Conservation (phyloP, 306 rosid genomes). For the Fagus sylvatica region DNA sequence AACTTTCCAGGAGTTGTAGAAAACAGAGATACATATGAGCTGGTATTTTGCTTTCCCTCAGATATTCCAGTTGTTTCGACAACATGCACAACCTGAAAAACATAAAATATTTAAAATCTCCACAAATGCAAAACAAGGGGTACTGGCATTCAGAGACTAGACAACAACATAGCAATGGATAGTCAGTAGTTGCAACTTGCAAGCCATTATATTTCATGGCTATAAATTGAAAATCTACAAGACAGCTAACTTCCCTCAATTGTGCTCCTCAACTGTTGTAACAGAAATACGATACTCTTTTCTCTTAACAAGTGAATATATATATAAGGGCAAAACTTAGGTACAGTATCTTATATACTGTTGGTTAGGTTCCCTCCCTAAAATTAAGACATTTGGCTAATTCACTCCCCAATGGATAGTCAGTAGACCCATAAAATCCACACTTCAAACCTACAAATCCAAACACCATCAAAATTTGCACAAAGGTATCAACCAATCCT, state of each 20-base stretch:
- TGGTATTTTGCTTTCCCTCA: conserved; percentile 47
- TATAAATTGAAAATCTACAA: background rate
- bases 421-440: no score
- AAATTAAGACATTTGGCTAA: no score
- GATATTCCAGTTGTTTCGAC: conserved; percentile 61
- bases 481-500: no score
- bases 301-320: background rate
- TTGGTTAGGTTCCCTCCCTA: no score
- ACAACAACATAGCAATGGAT: background rate
- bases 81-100: conserved; percentile 85
- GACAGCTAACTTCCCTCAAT: background rate
- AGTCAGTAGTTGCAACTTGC: background rate
- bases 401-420: no score
- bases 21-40: conserved; percentile 69
- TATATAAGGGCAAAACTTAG: no score
- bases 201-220: no score
- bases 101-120: background rate
- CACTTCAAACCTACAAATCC: no score
- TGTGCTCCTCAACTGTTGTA: background rate
- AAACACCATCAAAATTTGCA: no score
- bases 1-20: conserved; percentile 91
- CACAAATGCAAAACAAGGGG: background rate
- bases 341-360: no score
- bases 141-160: background rate
- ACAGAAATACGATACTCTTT: background rate